Conservation (phyloP, 169 alveolate genomes). For the Plasmodium sp. region DNA sequence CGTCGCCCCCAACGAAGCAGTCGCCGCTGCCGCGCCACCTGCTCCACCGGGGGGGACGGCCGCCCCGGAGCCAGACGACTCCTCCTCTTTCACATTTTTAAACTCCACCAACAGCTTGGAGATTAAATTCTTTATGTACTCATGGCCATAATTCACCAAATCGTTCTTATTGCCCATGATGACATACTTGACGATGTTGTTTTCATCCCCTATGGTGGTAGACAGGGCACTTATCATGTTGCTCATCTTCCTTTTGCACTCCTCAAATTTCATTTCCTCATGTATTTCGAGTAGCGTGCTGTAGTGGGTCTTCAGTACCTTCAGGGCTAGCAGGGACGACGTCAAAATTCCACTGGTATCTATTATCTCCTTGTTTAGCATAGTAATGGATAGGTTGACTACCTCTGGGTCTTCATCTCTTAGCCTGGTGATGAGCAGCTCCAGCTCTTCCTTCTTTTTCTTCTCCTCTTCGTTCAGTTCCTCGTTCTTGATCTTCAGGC, state of each 20-base stretch:
- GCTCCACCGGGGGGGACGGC: neutral
- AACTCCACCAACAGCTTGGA: constrained; percentile 34
- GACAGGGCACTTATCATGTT: constrained; percentile 76
- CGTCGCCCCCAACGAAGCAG: neutral
- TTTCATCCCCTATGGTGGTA: constrained; percentile 71
- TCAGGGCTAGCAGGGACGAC: constrained; percentile 48
- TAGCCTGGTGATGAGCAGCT: constrained; percentile 45
- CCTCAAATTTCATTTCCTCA: constrained; percentile 49
- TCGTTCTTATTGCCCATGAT: constrained; percentile 52
- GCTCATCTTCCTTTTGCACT: constrained; percentile 55
- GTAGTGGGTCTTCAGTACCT: constrained; percentile 45
- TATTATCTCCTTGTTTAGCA: constrained; percentile 60
- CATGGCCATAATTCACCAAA: constrained; percentile 62
- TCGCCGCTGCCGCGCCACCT: neutral
- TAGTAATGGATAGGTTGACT: constrained; percentile 29
- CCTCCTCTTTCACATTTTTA: constrained; percentile 60
- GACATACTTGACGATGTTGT: constrained; percentile 53
- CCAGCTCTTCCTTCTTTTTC: constrained; percentile 69
- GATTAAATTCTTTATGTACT: constrained; percentile 58
- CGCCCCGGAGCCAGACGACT: neutral
- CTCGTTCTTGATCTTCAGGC: constrained; percentile 32
- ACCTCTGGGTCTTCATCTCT: constrained; percentile 32
- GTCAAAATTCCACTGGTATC: constrained; percentile 69
- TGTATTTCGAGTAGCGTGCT: constrained; percentile 43
- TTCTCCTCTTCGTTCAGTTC: constrained; percentile 71